Evolutionary conservation across 306 rosid genomes (phyloP), one percentile per base, ranked within the genome.

Genomic region (Quercus parvula): DNA sequence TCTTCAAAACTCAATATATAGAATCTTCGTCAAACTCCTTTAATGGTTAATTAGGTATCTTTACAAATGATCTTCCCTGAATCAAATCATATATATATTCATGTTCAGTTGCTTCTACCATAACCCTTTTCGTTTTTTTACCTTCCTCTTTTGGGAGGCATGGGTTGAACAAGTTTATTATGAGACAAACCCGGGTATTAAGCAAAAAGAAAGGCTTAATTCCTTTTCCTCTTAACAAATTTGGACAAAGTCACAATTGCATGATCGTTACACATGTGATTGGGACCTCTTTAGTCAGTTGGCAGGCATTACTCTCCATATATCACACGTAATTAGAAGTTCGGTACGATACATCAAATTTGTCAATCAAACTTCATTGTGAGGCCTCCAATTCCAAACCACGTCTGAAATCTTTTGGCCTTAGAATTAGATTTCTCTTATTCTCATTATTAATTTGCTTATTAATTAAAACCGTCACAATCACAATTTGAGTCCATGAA

Each of bases 221-320:
- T 81, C 35, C 54, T 56, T 80, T 79, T 71, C 64, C 14, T 74
- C 79, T 19, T 84, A 90, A 90, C 92, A 75, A 83, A 90, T 79
- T 82, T 85, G 54, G 76, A 73, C 88, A 86, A 78, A 76, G 88
- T 57, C 90, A 85, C 69, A 63, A 63, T 80, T 83, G 91, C 94
- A 87, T 92, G 94, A 90, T 84, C 88, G 88, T 79, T 67, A 67
- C 75, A 74, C 93, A 90, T 79, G 90, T 83, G 91, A 86, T 84
- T 58, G 76, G 59, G 83, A 84, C 87, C 86, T 81, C 82, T 77
- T 71, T 79, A 46, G 87, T 82, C 88, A n/a, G 91, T 88, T 88
- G 81, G 81, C 77, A 75, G 76, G 86, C 86, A 86, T 79, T 74
- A 79, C 80, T 75, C 73, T 77, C 76, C 76, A 79, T 87, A 87